Conservation (phyloP, 345 rosid species). For the Lepidium didymum region DNA sequence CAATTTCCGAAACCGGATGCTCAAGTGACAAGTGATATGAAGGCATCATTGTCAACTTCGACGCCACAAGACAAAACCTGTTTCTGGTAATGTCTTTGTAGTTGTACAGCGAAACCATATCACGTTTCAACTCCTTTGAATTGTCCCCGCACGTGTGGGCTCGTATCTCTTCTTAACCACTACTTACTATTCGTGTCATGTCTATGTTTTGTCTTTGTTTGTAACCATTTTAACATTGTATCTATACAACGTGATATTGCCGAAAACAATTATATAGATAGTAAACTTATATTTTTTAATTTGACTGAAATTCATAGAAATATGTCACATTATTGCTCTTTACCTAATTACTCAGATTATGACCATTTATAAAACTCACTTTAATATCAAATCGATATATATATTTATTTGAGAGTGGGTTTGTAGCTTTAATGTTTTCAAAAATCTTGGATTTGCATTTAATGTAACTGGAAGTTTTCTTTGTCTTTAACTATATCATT, state of each 20-base stretch:
- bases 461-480: not conserved
- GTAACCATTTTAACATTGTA: conserved; percentile 12
- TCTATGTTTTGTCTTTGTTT: conserved; percentile 22
- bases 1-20: not conserved
- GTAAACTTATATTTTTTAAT: too few relatives aligned
- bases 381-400: too few relatives aligned
- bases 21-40: not conserved
- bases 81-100: conserved; percentile 19
- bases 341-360: too few relatives aligned
- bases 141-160: conserved; percentile 33
- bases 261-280: too few relatives aligned
- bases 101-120: conserved; percentile 8
- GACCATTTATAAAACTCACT: too few relatives aligned
- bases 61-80: conserved; percentile 11
- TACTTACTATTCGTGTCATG: conserved; percentile 19
- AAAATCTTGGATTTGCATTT: not conserved
- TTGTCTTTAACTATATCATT: not conserved
- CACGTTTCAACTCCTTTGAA: conserved; percentile 21
- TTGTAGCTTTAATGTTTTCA: not conserved
- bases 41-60: conserved; percentile 1
- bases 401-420: not conserved
- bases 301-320: too few relatives aligned
- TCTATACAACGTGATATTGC: conserved; percentile 18
- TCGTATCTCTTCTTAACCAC: conserved; percentile 21
- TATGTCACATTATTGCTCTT: too few relatives aligned